Conservation (phyloP, 495 filamentous ascomycete genomes). For the Penicillium angulare region DNA sequence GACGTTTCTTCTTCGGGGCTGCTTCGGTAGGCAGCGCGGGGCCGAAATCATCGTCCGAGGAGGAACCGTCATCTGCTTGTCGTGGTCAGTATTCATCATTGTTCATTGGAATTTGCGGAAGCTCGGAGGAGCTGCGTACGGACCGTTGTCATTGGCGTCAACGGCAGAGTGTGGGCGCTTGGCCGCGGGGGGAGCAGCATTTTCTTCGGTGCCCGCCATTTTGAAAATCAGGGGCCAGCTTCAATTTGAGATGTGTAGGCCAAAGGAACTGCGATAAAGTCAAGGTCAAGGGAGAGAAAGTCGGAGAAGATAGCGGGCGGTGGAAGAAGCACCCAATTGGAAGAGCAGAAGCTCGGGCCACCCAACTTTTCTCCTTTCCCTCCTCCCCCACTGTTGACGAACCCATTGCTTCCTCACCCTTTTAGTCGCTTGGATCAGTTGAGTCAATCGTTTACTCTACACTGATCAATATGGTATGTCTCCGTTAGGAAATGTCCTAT, state of each 20-base stretch:
- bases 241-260: no score
- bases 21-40: slow-evolving; percentile 74
- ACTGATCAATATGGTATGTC: slow-evolving; percentile 38
- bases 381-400: slow-evolving; percentile 30
- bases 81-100: slow-evolving; percentile 19
- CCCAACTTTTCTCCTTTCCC: slow-evolving; percentile 41
- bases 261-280: no score
- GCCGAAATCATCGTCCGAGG: slow-evolving; percentile 92
- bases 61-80: slow-evolving; percentile 54
- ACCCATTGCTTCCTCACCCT: slow-evolving; percentile 14
- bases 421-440: slow-evolving; percentile 20
- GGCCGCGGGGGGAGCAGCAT: slow-evolving; percentile 12
- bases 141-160: slow-evolving; percentile 35
- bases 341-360: slow-evolving; percentile 42
- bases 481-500: neutral
- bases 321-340: no score
- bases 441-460: slow-evolving; percentile 21
- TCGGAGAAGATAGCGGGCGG: slow-evolving; percentile 28
- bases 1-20: slow-evolving; percentile 85
- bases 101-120: slow-evolving; percentile 2
- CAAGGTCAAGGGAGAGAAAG: slow-evolving; percentile 7
- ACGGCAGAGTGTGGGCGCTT: slow-evolving; percentile 43
- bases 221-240: no score
- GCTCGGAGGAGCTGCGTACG: slow-evolving; percentile 6
- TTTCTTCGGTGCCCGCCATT: slow-evolving; percentile 34